Percentiles rank a stretch among this genome's conserved stretches.
phyloP scores from a whole-genome alignment of 116 monocot species.

The Posidonia oceanica region DNA sequence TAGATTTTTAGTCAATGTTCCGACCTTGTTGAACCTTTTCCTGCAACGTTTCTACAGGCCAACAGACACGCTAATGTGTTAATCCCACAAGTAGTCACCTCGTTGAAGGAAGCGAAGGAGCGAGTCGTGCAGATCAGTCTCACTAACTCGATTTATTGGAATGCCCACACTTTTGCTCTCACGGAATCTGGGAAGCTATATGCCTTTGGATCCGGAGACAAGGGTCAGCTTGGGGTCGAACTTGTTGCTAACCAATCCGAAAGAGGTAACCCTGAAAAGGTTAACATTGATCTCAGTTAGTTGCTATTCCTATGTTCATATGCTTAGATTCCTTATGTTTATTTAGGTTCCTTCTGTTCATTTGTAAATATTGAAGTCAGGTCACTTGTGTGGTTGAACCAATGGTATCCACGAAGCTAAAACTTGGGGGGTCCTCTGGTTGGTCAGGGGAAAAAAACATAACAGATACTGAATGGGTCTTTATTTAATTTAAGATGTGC shows the following conservation, averaged over 20 bases:
- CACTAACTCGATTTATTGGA: slow-evolving; percentile 91
- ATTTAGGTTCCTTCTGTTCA: not conserved
- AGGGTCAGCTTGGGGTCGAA: slow-evolving; percentile 88
- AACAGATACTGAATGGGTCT: not conserved
- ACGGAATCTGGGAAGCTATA: slow-evolving; percentile 70
- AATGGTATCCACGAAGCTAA: not conserved
- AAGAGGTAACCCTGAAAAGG: slow-evolving; percentile 55
- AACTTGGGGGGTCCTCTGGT: not conserved
- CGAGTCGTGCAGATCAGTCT: slow-evolving; percentile 74
- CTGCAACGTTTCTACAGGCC: slow-evolving; percentile 20
- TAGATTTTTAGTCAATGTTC: no score
- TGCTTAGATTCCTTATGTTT: not conserved
- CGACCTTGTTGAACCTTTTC: no score
- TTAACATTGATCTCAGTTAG: slow-evolving; percentile 72
- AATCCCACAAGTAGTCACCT: slow-evolving; percentile 63
- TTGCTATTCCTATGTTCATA: not conserved
- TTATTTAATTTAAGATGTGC: not conserved
- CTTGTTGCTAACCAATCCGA: slow-evolving; percentile 47
- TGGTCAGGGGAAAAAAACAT: not conserved
- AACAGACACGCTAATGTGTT: slow-evolving; percentile 67
- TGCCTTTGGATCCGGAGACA: slow-evolving; percentile 86
- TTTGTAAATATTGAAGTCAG: slow-evolving; percentile 6
- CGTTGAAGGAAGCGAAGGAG: slow-evolving; percentile 62
- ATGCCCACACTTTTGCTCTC: slow-evolving; percentile 89
- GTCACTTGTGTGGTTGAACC: not conserved